Evolutionary conservation across 306 rosid species (phyloP).

Genomic region (Sicyos baderoa): DNA sequence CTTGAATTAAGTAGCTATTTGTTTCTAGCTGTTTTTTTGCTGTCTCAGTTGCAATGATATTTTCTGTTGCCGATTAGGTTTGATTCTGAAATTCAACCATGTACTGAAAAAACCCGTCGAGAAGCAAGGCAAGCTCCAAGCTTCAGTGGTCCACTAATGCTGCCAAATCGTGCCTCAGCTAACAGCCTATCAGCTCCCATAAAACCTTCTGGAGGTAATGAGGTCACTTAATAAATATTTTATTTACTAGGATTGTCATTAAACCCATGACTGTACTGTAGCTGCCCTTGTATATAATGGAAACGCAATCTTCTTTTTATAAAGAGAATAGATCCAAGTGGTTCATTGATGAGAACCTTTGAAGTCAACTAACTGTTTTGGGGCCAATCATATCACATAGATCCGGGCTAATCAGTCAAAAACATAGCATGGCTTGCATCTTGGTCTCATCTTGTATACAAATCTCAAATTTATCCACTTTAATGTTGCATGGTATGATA

Average conservation of each 20-base stretch:
- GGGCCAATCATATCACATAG: not conserved
- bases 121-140: slow-evolving; percentile 72
- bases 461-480: not conserved
- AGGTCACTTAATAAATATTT: slow-evolving; percentile 16
- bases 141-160: slow-evolving; percentile 98
- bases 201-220: slow-evolving; percentile 91
- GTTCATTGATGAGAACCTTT: slow-evolving; percentile 3
- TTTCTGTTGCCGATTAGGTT: slow-evolving; percentile 39
- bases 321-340: slow-evolving; percentile 1
- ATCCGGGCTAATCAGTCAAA: not conserved
- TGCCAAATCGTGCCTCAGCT: slow-evolving; percentile 97
- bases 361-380: not conserved
- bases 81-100: slow-evolving; percentile 52
- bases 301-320: not conserved
- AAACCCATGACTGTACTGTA: not conserved
- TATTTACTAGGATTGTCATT: not conserved
- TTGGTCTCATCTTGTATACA: not conserved
- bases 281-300: not conserved
- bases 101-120: slow-evolving; percentile 41
- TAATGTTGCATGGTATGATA: not conserved
- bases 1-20: not conserved
- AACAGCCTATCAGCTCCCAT: slow-evolving; percentile 99
- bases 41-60: not conserved
- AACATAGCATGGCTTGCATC: not conserved
- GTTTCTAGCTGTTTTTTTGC: not conserved